These are phyloP conservation scores for Discostella stelligeroides DNA, from an alignment of 108 stramenopile species.

Conservation along the genomic window DNA sequence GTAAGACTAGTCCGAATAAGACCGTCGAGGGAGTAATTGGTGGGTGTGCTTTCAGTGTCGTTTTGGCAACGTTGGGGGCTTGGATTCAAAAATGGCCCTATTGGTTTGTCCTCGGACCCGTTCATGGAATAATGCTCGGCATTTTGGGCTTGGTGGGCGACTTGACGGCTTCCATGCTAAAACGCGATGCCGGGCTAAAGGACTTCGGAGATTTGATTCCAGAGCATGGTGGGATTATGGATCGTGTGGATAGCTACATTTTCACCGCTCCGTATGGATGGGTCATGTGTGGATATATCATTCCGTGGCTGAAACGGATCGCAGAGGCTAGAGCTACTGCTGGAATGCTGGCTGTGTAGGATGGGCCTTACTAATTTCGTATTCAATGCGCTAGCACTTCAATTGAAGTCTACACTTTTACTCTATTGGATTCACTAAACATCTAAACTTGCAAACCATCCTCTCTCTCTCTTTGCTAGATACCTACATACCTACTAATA, in stretches of 20 bases:
- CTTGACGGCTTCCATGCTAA: constrained; percentile 96
- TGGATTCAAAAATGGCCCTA: constrained; percentile 92
- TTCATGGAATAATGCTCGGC: constrained; percentile 82
- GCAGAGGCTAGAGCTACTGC: constrained; percentile 31
- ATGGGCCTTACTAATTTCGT: too few species aligned
- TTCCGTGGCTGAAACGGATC: constrained; percentile 63
- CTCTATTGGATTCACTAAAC: too few species aligned
- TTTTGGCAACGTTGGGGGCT: constrained; percentile 81
- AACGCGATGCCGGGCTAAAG: constrained; percentile 95
- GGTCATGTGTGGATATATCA: constrained; percentile 71
- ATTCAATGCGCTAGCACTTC: too few species aligned
- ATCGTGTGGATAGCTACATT: constrained; percentile 95
- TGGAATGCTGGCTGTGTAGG: constrained; percentile 22
- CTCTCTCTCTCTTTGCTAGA: too few species aligned
- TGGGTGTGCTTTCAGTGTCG: constrained; percentile 74
- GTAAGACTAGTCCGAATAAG: constrained; percentile 95
- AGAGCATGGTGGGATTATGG: constrained; percentile 97
- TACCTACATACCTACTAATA: too few species aligned
- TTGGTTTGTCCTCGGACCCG: constrained; percentile 78
- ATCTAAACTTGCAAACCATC: too few species aligned
- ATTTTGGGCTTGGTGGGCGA: constrained; percentile 93
- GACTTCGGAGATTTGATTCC: constrained; percentile 96
- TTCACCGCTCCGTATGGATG: constrained; percentile 93
- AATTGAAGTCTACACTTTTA: too few species aligned
- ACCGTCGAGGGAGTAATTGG: constrained; percentile 95